Evolutionary conservation across 257 asterid genomes (phyloP).

Genomic region (Lithospermum erythrorhizon): DNA sequence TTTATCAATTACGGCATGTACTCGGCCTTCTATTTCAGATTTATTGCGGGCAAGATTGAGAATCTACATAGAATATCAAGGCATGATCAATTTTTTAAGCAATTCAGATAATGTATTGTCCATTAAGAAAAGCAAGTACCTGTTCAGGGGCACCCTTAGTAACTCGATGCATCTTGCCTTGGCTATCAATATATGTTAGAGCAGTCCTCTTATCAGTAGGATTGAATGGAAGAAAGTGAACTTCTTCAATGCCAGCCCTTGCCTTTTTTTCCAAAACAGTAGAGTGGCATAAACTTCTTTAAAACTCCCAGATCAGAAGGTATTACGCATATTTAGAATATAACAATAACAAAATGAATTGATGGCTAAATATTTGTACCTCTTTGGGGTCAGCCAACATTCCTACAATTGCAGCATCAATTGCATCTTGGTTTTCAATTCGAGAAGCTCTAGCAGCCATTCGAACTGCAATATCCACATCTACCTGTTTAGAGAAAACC

Average conservation of each 20-base stretch:
- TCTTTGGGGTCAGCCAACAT: conserved; percentile 74
- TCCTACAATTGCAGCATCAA: conserved; percentile 73
- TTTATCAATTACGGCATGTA: conserved; percentile 71
- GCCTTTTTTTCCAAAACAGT: conserved; percentile 16
- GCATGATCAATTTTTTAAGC: background rate
- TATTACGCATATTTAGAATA: background rate
- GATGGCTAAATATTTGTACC: conserved; percentile 15
- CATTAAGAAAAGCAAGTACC: conserved; percentile 15
- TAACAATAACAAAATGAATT: background rate
- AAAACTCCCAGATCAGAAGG: background rate
- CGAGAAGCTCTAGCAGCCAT: conserved; percentile 97
- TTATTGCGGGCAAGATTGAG: conserved; percentile 69
- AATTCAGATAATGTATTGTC: too few species aligned
- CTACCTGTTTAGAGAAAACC: conserved; percentile 47
- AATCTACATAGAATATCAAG: conserved; percentile 35
- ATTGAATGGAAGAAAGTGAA: conserved; percentile 44
- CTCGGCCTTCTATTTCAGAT: conserved; percentile 72
- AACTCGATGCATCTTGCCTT: conserved; percentile 46
- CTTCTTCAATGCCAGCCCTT: conserved; percentile 35
- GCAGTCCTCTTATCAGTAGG: conserved; percentile 57
- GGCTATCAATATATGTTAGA: conserved; percentile 37
- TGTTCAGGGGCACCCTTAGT: conserved; percentile 64
- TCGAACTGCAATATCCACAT: conserved; percentile 56
- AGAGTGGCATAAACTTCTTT: too few species aligned
- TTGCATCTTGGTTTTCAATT: conserved; percentile 77